Percentiles rank a stretch among this genome's conserved stretches.
These are phyloP conservation scores for Eurotiales sp. DNA, from an alignment of 2,329 filamentous ascomycete species.

Conservation along the genomic window DNA sequence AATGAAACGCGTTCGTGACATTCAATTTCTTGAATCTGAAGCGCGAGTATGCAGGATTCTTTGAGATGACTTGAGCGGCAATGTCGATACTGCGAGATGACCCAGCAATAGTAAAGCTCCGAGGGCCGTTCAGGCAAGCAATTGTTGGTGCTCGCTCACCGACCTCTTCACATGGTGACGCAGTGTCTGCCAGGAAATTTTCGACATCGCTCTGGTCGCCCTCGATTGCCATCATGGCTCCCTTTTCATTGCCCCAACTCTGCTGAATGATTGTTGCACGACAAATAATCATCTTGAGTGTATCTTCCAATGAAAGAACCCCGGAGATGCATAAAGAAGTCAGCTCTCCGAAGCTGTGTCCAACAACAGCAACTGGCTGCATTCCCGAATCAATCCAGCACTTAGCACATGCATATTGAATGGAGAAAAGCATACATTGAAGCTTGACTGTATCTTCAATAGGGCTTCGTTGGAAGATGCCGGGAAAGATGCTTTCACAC, in stretches of 20 bases:
- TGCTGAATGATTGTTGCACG: conserved; percentile 30
- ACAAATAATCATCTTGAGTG: conserved; percentile 25
- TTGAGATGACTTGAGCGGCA: conserved; percentile 25
- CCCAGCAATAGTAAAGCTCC: conserved; percentile 13
- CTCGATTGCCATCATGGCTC: conserved; percentile 33
- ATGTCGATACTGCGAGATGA: conserved; percentile 20
- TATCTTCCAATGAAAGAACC: conserved; percentile 27
- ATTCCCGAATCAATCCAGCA: conserved; percentile 39
- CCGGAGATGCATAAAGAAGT: conserved; percentile 33
- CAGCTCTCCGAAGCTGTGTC: conserved; percentile 39
- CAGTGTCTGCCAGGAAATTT: conserved; percentile 14
- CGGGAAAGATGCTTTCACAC: conserved; percentile 30
- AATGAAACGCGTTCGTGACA: conserved; percentile 50
- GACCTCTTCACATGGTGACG: conserved; percentile 8
- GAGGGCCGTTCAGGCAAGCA: conserved; percentile 31
- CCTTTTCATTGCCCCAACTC: conserved; percentile 27
- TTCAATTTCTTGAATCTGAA: conserved; percentile 38
- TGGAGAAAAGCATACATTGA: conserved; percentile 35
- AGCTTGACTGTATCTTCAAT: conserved; percentile 24
- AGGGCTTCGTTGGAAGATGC: conserved; percentile 24
- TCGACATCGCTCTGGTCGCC: conserved; percentile 23
- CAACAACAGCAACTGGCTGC: conserved; percentile 30
- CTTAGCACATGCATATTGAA: conserved; percentile 37
- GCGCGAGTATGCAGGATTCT: conserved; percentile 2
- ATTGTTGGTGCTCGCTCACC: conserved; percentile 25